A percentile compares a stretch with the other conserved stretches of the same genome.
Evolutionary conservation across 331 rosid genomes (phyloP).

Genomic region (Pyrus hybrid): DNA sequence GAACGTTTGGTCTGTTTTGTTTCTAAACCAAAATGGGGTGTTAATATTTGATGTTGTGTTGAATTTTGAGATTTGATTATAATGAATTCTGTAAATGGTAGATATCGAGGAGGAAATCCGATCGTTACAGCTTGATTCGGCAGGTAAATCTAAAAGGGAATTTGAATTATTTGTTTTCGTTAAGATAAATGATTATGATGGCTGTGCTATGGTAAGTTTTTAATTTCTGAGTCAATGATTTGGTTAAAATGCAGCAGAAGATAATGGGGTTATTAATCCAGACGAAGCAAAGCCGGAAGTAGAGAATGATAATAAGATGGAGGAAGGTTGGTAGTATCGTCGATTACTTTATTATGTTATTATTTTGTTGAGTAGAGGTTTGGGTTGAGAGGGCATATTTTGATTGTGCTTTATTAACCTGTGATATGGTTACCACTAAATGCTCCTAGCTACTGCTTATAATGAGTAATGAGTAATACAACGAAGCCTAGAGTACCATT

Average conservation of each 20-base stretch:
- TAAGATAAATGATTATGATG: not conserved
- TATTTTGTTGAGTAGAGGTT: not conserved
- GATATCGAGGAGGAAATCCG: slow-evolving; percentile 96
- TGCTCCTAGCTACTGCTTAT: not conserved
- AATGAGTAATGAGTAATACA: not conserved
- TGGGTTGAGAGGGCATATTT: not conserved
- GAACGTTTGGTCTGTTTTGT: too few species aligned
- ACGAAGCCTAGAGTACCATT: not conserved
- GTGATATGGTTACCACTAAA: not conserved
- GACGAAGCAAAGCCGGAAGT: slow-evolving; percentile 51
- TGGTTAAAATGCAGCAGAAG: slow-evolving; percentile 45
- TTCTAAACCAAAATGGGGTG: too few species aligned
- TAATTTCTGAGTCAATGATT: slow-evolving; percentile 12
- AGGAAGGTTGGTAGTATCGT: slow-evolving; percentile 48
- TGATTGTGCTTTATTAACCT: not conserved
- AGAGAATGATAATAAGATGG: slow-evolving; percentile 45
- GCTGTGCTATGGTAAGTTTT: not conserved
- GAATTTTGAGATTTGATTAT: not conserved
- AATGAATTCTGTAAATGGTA: slow-evolving; percentile 24
- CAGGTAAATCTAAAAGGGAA: slow-evolving; percentile 42
- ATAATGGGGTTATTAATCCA: slow-evolving; percentile 47
- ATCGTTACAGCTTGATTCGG: slow-evolving; percentile 75
- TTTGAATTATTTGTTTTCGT: not conserved
- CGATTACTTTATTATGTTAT: slow-evolving; percentile 1
- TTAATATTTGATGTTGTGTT: too few species aligned